Evolutionary conservation across 2,329 filamentous ascomycete genomes (phyloP).

Genomic region (Endoconidiophora laricicola): DNA sequence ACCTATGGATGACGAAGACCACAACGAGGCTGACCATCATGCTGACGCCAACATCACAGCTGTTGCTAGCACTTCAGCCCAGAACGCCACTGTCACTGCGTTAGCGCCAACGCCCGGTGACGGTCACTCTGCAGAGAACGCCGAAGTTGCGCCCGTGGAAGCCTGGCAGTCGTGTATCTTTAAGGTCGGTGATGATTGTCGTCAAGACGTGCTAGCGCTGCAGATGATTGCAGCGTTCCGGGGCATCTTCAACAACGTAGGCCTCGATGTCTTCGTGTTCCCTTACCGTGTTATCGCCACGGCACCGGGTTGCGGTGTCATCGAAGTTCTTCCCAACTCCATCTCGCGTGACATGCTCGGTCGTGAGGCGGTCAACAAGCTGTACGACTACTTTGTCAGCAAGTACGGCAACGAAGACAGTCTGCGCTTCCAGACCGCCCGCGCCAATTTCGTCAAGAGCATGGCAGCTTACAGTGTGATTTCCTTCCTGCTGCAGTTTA

Average conservation of each 20-base stretch:
- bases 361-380: conserved; percentile 88
- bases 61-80: neutral
- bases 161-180: conserved; percentile 99
- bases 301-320: conserved; percentile 91
- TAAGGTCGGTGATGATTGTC: conserved; percentile 97
- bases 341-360: conserved; percentile 98
- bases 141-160: conserved; percentile 40
- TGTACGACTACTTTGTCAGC: conserved; percentile 95
- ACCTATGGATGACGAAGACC: conserved; percentile 37
- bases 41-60: conserved; percentile 14
- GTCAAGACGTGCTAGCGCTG: conserved; percentile 87
- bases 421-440: conserved; percentile 82
- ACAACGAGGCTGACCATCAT: conserved; percentile 29
- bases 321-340: conserved; percentile 93
- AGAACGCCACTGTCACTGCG: conserved; percentile 14
- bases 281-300: conserved; percentile 96
- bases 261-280: conserved; percentile 91
- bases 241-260: conserved; percentile 88
- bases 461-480: conserved; percentile 99
- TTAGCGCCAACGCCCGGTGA: neutral
- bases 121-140: neutral
- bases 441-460: conserved; percentile 95
- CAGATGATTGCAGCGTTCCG: conserved; percentile 98
- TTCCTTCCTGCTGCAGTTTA: conserved; percentile 93
- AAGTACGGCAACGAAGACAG: conserved; percentile 97